A percentile compares a stretch with the other conserved stretches of the same genome.
Evolutionary conservation across 2,329 filamentous ascomycete genomes (phyloP).

Genomic region (Orbilia javanica): DNA sequence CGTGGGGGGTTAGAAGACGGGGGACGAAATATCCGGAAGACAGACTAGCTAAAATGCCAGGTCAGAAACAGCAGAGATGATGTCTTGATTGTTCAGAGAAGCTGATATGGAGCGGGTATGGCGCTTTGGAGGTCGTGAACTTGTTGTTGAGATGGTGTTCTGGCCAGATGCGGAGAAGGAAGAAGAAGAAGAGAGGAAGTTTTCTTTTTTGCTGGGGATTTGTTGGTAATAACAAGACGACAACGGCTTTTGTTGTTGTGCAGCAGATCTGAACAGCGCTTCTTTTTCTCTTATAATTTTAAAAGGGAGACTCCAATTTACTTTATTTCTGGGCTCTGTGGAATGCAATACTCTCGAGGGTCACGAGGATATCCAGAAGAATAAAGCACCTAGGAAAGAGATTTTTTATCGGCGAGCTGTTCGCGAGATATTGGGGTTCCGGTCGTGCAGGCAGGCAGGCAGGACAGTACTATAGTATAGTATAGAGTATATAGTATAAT

Average conservation of each 20-base stretch:
- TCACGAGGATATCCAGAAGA: not conserved
- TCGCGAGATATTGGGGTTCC: slow-evolving; percentile 1
- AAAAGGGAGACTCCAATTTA: not conserved
- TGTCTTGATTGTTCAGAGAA: not conserved
- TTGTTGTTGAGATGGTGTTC: slow-evolving; percentile 25
- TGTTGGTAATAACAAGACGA: not conserved
- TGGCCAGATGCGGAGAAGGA: slow-evolving; percentile 54
- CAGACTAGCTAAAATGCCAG: slow-evolving; percentile 18
- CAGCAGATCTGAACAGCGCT: not conserved
- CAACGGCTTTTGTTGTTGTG: slow-evolving; percentile 33
- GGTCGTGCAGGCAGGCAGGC: not conserved
- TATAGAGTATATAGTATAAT: not conserved
- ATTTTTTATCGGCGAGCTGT: not conserved
- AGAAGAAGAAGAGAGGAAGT: slow-evolving; percentile 14
- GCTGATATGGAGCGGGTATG: slow-evolving; percentile 14
- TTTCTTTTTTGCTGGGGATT: slow-evolving; percentile 36
- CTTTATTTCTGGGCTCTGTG: not conserved
- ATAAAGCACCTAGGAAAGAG: not conserved
- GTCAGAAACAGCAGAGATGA: slow-evolving; percentile 24
- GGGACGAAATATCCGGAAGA: slow-evolving; percentile 36
- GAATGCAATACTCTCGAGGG: not conserved
- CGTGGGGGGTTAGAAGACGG: slow-evolving; percentile 23
- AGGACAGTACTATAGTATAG: not conserved
- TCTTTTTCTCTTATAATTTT: not conserved
- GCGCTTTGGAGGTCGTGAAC: slow-evolving; percentile 5